Evolutionary conservation across 129 eudicot genomes (phyloP).

Genomic region (Saposhnikovia divaricata): DNA sequence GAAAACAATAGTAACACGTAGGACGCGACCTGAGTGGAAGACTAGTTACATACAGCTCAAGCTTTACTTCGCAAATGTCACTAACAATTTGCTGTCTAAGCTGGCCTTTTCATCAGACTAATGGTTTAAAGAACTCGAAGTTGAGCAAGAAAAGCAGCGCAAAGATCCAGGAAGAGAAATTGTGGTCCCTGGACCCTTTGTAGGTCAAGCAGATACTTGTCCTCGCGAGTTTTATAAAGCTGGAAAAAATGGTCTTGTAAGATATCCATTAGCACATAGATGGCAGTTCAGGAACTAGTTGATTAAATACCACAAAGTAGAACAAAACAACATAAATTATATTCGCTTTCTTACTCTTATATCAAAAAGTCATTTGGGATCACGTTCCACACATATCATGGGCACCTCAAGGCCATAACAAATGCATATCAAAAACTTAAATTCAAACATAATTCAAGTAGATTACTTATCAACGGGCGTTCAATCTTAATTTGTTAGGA

Average conservation of each 20-base stretch:
- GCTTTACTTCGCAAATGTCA: constrained; percentile 32
- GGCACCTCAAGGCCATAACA: background rate
- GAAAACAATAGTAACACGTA: background rate
- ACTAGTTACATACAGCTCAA: constrained; percentile 40
- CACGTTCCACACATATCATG: background rate
- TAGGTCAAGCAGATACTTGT: constrained; percentile 84
- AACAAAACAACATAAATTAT: background rate
- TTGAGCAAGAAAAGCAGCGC: constrained; percentile 96
- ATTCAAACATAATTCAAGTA: background rate
- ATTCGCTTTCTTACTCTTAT: background rate
- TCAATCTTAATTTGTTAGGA: background rate
- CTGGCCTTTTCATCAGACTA: constrained; percentile 30
- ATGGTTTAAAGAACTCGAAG: constrained; percentile 63
- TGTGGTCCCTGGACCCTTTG: constrained; percentile 95
- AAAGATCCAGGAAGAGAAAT: constrained; percentile 78
- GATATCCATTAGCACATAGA: constrained; percentile 1
- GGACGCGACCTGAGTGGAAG: constrained; percentile 14
- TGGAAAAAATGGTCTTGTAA: constrained; percentile 21
- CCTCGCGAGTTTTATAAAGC: constrained; percentile 93
- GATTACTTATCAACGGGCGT: background rate
- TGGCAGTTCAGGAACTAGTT: background rate
- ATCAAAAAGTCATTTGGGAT: background rate
- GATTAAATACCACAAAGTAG: background rate
- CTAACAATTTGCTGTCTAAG: constrained; percentile 27
- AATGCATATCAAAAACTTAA: background rate